A percentile compares a stretch with the other conserved stretches of the same genome.
These are phyloP conservation scores for Nitzschia sp. DNA, from an alignment of 108 stramenopile genomes.

Conservation along the genomic window DNA sequence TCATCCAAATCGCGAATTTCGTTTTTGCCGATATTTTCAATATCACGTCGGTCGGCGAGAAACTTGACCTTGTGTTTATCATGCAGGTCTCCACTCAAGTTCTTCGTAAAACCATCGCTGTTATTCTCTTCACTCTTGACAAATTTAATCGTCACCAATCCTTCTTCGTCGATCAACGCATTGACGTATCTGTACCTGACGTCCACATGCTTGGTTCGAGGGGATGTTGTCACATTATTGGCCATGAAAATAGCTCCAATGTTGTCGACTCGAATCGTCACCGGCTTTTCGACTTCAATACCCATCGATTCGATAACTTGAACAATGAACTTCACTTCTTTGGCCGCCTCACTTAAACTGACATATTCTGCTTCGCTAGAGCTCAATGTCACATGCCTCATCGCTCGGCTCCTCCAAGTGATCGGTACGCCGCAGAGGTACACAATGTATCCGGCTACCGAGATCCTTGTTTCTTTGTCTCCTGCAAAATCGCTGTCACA, in stretches of 20 bases:
- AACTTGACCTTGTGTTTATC: no score
- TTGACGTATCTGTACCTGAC: background rate
- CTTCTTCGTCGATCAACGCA: background rate
- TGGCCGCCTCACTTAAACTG: background rate
- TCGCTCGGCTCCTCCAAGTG: background rate
- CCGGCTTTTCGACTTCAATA: slow-evolving; percentile 26
- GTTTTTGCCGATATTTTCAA: no score
- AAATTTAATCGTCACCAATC: background rate
- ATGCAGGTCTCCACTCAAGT: background rate
- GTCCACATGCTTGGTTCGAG: slow-evolving; percentile 10
- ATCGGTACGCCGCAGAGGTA: slow-evolving; percentile 1
- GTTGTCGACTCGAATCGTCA: slow-evolving; percentile 38
- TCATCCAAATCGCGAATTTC: no score
- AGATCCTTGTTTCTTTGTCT: background rate
- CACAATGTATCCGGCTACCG: slow-evolving; percentile 7
- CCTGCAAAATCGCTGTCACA: slow-evolving; percentile 10
- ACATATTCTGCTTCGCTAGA: slow-evolving; percentile 1
- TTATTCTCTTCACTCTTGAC: background rate
- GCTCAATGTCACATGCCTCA: background rate
- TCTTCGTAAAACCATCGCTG: slow-evolving; percentile 11
- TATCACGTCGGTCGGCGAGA: no score
- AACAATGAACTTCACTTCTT: slow-evolving; percentile 22
- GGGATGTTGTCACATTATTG: slow-evolving; percentile 10
- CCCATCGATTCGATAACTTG: slow-evolving; percentile 13
- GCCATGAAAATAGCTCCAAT: slow-evolving; percentile 34